Evolutionary conservation across 768 basidiomycete genomes (phyloP).

Genomic region (Boletus rubropictus): DNA sequence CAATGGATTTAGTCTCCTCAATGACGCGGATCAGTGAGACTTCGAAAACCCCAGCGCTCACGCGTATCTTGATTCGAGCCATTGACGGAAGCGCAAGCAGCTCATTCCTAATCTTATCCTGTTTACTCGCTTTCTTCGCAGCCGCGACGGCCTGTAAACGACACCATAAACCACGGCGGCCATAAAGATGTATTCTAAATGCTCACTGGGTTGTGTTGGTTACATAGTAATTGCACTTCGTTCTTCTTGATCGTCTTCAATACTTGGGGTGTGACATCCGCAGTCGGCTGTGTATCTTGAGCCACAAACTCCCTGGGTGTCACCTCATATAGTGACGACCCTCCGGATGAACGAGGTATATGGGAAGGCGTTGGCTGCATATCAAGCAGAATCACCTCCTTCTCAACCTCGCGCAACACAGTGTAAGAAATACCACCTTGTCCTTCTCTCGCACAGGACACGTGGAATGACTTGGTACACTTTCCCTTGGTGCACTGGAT

Average conservation of each 20-base stretch:
- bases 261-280: constrained; percentile 26
- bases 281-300: constrained; percentile 1
- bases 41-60: constrained; percentile 80
- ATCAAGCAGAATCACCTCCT: constrained; percentile 69
- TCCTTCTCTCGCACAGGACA: constrained; percentile 72
- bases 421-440: constrained; percentile 52
- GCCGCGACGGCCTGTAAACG: constrained; percentile 60
- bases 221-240: constrained; percentile 72
- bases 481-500: constrained; percentile 94
- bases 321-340: neutral
- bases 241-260: constrained; percentile 69
- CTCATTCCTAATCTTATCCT: constrained; percentile 65
- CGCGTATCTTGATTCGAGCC: constrained; percentile 78
- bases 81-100: constrained; percentile 65
- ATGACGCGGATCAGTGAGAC: constrained; percentile 71
- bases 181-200: neutral
- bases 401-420: constrained; percentile 66
- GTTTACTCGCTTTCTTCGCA: constrained; percentile 67
- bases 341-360: constrained; percentile 2
- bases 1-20: constrained; percentile 63
- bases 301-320: neutral
- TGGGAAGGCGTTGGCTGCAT: constrained; percentile 15
- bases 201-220: constrained; percentile 88
- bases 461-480: constrained; percentile 90
- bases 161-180: neutral